Evolutionary conservation across 2,329 filamentous ascomycete genomes (phyloP).

Genomic region (Colletotrichum euphorbiae): DNA sequence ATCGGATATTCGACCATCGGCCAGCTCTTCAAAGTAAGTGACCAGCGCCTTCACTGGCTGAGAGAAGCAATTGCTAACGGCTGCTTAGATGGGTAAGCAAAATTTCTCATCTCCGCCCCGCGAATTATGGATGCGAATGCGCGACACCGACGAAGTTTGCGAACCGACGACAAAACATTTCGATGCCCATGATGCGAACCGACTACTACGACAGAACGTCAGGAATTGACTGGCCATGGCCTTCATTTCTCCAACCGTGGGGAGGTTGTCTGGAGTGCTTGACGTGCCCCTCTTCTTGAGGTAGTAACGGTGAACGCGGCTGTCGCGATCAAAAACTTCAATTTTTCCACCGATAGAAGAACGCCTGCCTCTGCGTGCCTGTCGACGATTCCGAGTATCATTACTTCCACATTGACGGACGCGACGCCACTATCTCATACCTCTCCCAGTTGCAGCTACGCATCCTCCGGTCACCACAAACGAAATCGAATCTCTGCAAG

Average conservation of each 20-base stretch:
- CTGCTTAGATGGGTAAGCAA: slow-evolving; percentile 70
- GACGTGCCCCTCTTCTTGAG: no score
- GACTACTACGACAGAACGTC: slow-evolving; percentile 34
- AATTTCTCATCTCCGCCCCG: slow-evolving; percentile 35
- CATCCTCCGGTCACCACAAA: not conserved
- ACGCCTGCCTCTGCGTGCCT: not conserved
- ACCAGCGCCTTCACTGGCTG: not conserved
- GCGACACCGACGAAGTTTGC: slow-evolving; percentile 18
- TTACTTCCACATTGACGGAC: not conserved
- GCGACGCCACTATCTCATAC: not conserved
- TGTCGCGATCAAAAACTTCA: no score
- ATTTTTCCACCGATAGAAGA: not conserved
- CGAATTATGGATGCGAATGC: slow-evolving; percentile 19
- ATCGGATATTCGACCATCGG: slow-evolving; percentile 41
- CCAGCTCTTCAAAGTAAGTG: slow-evolving; percentile 42
- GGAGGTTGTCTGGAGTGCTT: no score
- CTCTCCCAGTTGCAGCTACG: not conserved
- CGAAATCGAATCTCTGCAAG: slow-evolving; percentile 2
- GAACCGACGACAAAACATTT: slow-evolving; percentile 33
- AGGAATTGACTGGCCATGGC: no score
- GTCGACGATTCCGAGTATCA: not conserved
- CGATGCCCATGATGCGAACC: slow-evolving; percentile 1
- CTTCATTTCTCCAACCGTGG: no score
- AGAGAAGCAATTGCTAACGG: slow-evolving; percentile 50
- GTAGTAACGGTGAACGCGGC: no score